These are phyloP conservation scores for Wickerhamiella domercqiae DNA, from an alignment of 805 yeast species.

Conservation along the genomic window DNA sequence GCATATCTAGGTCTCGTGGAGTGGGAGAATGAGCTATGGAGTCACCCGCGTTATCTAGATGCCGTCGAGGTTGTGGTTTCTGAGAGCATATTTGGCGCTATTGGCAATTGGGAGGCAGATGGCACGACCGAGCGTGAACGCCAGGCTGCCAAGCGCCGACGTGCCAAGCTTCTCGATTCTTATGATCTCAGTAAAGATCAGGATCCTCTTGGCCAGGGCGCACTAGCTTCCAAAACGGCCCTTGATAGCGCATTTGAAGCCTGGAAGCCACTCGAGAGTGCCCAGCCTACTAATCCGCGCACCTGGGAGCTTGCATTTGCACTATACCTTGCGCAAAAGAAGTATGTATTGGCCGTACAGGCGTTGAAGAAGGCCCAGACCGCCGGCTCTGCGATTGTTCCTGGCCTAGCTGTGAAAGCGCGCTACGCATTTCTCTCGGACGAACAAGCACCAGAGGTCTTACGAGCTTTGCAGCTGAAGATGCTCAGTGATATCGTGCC, in stretches of 20 bases:
- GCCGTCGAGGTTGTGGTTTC: conserved; percentile 50
- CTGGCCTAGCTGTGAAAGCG: conserved; percentile 24
- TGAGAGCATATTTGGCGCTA: conserved; percentile 33
- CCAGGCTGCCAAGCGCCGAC: conserved; percentile 29
- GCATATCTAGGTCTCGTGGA: conserved; percentile 58
- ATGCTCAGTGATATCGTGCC: conserved; percentile 16
- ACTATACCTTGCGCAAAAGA: conserved; percentile 30
- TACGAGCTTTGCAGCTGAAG: conserved; percentile 23
- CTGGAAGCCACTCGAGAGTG: conserved; percentile 25
- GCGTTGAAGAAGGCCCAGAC: conserved; percentile 32
- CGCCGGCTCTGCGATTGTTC: conserved; percentile 21
- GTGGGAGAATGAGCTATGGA: conserved; percentile 69
- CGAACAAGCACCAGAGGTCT: conserved; percentile 29
- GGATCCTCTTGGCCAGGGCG: conserved; percentile 37
- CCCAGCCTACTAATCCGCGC: conserved; percentile 16
- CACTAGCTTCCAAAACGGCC: conserved; percentile 26
- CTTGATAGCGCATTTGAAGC: conserved; percentile 30
- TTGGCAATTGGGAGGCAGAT: conserved; percentile 12
- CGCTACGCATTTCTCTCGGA: conserved; percentile 25
- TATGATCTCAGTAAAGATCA: conserved; percentile 21
- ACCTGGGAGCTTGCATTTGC: conserved; percentile 34
- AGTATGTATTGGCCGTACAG: conserved; percentile 38
- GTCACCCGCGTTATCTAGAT: conserved; percentile 57
- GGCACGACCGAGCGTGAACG: conserved; percentile 22
- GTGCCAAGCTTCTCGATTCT: conserved; percentile 30